phyloP scores from a whole-genome alignment of 2,329 filamentous ascomycete species.

The Fusarium sp. region DNA sequence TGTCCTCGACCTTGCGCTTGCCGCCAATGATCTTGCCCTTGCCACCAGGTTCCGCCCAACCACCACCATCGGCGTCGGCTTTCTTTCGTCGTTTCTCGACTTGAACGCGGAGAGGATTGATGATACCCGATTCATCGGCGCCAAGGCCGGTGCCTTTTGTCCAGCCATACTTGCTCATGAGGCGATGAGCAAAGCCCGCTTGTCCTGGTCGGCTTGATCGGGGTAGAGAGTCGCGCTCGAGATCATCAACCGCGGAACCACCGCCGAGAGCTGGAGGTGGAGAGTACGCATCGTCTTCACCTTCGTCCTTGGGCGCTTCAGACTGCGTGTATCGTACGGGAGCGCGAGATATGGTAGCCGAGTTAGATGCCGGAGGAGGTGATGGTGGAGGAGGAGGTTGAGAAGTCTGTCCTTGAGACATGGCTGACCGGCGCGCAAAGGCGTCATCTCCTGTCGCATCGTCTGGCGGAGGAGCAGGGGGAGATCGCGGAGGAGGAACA shows the following conservation, averaged over 20 bases:
- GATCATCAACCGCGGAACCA: constrained; percentile 52
- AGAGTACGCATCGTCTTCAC: constrained; percentile 57
- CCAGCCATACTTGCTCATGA: constrained; percentile 97
- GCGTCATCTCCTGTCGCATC: constrained; percentile 77
- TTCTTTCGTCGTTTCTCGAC: constrained; percentile 88
- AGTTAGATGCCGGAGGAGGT: constrained; percentile 54
- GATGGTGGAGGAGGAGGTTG: constrained; percentile 47
- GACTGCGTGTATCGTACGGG: constrained; percentile 76
- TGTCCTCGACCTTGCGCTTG: constrained; percentile 61
- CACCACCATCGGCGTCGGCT: constrained; percentile 82
- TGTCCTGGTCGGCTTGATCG: constrained; percentile 81
- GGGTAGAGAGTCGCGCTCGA: constrained; percentile 49
- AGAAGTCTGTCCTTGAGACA: constrained; percentile 60
- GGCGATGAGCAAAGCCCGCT: constrained; percentile 84
- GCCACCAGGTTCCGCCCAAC: constrained; percentile 76
- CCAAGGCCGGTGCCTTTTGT: constrained; percentile 88
- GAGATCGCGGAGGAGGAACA: constrained; percentile 64
- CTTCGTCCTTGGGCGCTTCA: constrained; percentile 45
- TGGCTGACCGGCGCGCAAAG: constrained; percentile 71
- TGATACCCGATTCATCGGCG: constrained; percentile 83
- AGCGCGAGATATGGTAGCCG: constrained; percentile 79
- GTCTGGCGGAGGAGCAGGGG: constrained; percentile 61
- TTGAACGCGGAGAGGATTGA: constrained; percentile 84
- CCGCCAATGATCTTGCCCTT: constrained; percentile 87
- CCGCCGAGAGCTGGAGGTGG: constrained; percentile 63